A percentile compares a stretch with the other conserved stretches of the same genome.
Conservation (phyloP, 257 asterid genomes). For the Fraxinus cuspidata region DNA sequence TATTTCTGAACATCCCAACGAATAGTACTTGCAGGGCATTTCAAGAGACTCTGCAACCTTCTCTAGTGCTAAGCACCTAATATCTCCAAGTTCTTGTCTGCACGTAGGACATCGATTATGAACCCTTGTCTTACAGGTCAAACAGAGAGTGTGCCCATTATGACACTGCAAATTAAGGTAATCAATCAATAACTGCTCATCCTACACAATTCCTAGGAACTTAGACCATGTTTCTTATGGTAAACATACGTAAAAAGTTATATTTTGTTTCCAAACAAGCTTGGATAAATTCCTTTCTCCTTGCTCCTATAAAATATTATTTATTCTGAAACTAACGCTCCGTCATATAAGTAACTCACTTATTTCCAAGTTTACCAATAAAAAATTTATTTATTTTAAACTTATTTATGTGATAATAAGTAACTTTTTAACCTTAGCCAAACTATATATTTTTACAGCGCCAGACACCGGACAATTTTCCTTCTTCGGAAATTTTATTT, state of each 20-base stretch:
- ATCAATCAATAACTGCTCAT: neutral
- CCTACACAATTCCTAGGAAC: neutral
- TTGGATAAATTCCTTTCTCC: neutral
- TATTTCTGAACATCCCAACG: conserved; percentile 80
- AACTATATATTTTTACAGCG: no score
- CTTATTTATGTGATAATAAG: no score
- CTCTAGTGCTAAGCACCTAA: conserved; percentile 85
- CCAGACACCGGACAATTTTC: no score
- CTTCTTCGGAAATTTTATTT: no score
- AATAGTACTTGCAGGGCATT: conserved; percentile 72
- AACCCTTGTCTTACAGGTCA: conserved; percentile 83
- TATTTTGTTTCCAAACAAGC: neutral
- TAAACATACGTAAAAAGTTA: neutral
- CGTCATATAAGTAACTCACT: neutral
- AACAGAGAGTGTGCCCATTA: conserved; percentile 90
- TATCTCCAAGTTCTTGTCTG: conserved; percentile 93
- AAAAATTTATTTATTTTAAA: no score
- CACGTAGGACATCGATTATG: conserved; percentile 88
- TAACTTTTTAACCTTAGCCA: no score
- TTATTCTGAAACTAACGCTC: neutral
- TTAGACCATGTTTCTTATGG: neutral
- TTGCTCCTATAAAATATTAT: neutral
- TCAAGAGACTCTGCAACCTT: conserved; percentile 86
- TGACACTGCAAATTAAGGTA: conserved; percentile 58
- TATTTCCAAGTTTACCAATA: no score